Evolutionary conservation across 2,329 filamentous ascomycete genomes (phyloP).

Genomic region (Stemphylium lycopersici): DNA sequence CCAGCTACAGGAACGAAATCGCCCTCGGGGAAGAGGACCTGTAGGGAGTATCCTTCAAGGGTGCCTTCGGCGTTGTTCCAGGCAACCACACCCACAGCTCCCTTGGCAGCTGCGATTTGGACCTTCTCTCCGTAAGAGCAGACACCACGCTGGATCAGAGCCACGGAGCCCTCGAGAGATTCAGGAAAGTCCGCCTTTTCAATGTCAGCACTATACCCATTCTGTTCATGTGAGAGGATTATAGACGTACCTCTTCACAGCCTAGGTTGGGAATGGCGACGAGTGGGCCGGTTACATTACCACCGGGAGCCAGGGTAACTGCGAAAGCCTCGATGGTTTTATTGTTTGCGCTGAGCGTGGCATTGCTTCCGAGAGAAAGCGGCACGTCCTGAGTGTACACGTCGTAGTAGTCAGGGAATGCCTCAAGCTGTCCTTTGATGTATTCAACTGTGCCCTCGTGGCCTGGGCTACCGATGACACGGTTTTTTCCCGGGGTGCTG

Average conservation of each 20-base stretch:
- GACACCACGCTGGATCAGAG: constrained; percentile 71
- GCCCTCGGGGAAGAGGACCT: constrained; percentile 58
- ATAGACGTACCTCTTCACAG: constrained; percentile 37
- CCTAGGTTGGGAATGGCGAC: constrained; percentile 44
- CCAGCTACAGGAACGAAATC: constrained; percentile 71
- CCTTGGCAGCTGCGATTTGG: constrained; percentile 59
- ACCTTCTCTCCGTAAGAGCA: constrained; percentile 78
- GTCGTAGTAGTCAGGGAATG: constrained; percentile 47
- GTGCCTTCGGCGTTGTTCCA: constrained; percentile 71
- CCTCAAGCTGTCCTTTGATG: constrained; percentile 40
- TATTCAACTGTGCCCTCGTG: constrained; percentile 50
- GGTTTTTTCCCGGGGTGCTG: constrained; percentile 47
- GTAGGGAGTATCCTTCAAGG: constrained; percentile 50
- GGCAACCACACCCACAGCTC: constrained; percentile 71
- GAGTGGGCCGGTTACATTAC: constrained; percentile 37
- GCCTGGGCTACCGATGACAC: constrained; percentile 49
- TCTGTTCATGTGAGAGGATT: not conserved
- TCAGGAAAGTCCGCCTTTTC: constrained; percentile 65
- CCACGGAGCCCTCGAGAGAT: constrained; percentile 67
- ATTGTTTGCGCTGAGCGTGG: constrained; percentile 39
- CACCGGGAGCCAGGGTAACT: constrained; percentile 39
- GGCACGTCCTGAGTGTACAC: constrained; percentile 40
- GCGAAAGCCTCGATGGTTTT: constrained; percentile 35
- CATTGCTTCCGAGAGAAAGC: constrained; percentile 30
- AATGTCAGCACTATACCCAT: not conserved